phyloP scores from a whole-genome alignment of 305 asterid species.

The Andrographis paniculata region DNA sequence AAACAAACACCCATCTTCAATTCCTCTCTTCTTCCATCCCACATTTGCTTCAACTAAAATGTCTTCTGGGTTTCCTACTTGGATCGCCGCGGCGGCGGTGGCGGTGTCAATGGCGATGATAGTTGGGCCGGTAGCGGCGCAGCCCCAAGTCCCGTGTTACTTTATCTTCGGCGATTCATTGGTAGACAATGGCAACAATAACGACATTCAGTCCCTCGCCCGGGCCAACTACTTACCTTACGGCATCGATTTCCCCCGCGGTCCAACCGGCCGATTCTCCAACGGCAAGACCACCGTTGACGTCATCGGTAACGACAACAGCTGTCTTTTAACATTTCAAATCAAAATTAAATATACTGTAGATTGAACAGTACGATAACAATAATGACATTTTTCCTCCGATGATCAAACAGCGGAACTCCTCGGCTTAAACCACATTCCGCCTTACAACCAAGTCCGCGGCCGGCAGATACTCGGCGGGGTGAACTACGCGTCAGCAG shows the following conservation, averaged over 20 bases:
- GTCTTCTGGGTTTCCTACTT: too few species aligned
- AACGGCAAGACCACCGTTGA: slow-evolving; percentile 75
- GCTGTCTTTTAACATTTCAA: too few species aligned
- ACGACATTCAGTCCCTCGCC: slow-evolving; percentile 53
- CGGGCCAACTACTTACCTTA: slow-evolving; percentile 69
- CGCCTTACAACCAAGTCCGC: slow-evolving; percentile 44
- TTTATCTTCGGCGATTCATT: slow-evolving; percentile 74
- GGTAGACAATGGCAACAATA: slow-evolving; percentile 73
- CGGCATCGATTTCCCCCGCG: slow-evolving; percentile 54
- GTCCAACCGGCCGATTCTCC: slow-evolving; percentile 70
- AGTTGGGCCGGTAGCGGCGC: slow-evolving; percentile 5
- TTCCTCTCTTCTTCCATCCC: too few species aligned
- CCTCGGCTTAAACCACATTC: slow-evolving; percentile 56
- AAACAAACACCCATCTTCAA: too few species aligned
- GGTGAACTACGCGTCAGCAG: slow-evolving; percentile 79
- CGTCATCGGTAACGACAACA: slow-evolving; percentile 32
- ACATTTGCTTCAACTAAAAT: too few species aligned
- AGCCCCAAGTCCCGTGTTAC: slow-evolving; percentile 65
- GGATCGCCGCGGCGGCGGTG: too few species aligned
- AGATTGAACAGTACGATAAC: too few species aligned
- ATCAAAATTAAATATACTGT: too few species aligned
- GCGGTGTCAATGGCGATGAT: not conserved
- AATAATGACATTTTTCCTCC: too few species aligned
- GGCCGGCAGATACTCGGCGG: slow-evolving; percentile 53
- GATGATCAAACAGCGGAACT: slow-evolving; percentile 43